These are phyloP conservation scores for Penicillium sp. DNA, from an alignment of 2,329 filamentous ascomycete genomes.

Conservation along the genomic window DNA sequence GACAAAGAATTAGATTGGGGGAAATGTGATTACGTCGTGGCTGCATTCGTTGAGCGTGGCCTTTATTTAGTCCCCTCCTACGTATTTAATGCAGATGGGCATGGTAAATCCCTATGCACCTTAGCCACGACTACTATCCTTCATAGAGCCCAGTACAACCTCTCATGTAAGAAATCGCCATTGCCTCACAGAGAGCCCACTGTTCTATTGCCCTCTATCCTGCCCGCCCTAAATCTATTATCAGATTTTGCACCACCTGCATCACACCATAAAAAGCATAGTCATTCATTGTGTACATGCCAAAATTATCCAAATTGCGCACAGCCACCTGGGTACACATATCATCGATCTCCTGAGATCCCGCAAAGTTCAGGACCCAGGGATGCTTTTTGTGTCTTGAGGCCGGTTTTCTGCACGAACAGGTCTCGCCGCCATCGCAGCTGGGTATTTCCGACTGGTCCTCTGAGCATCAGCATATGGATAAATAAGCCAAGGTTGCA, in stretches of 20 bases:
- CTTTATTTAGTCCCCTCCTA: neutral
- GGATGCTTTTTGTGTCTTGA: neutral
- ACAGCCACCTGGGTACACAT: neutral
- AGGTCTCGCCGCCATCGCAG: neutral
- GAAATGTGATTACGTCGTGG: neutral
- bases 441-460: neutral
- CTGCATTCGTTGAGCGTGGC: neutral
- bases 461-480: neutral
- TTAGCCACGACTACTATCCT: neutral
- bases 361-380: neutral
- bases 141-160: neutral
- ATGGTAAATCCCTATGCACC: neutral
- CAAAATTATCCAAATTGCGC: neutral
- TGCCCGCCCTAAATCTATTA: neutral
- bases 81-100: neutral
- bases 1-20: neutral
- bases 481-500: neutral
- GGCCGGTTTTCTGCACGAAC: neutral
- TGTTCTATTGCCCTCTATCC: neutral
- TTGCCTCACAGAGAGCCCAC: neutral
- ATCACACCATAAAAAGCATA: neutral
- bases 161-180: neutral
- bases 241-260: neutral
- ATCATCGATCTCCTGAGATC: neutral
- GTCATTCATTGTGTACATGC: neutral